phyloP scores from a whole-genome alignment of 1,284 basidiomycete genomes.

The Cryptococcus wingfieldii region DNA sequence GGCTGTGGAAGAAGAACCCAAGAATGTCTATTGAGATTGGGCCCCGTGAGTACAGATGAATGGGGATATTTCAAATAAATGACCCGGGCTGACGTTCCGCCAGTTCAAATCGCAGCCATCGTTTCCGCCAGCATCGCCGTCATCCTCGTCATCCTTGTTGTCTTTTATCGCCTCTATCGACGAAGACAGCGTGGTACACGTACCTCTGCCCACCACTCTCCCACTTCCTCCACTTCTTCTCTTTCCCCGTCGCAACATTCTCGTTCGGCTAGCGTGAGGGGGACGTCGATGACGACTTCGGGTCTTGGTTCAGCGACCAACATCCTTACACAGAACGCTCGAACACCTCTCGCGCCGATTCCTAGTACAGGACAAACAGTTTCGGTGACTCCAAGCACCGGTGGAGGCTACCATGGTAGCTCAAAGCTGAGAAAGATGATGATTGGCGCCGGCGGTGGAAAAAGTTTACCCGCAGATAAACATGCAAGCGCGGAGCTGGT shows the following conservation, averaged over 20 bases:
- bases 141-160: slow-evolving; percentile 16
- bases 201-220: not conserved
- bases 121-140: slow-evolving; percentile 20
- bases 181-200: not conserved
- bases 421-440: slow-evolving; percentile 5
- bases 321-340: not conserved
- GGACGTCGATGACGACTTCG: not conserved
- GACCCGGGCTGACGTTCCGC: not conserved
- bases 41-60: slow-evolving; percentile 7
- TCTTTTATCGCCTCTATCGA: slow-evolving; percentile 1
- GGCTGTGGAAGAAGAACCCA: not conserved
- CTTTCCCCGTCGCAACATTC: not conserved
- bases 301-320: not conserved
- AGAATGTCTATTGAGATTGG: slow-evolving; percentile 11
- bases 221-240: not conserved
- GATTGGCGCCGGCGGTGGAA: not conserved
- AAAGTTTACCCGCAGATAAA: not conserved
- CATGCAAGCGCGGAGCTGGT: slow-evolving; percentile 13
- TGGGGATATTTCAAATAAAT: no score
- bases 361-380: slow-evolving; percentile 12
- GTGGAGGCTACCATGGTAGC: not conserved
- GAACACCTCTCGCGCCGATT: slow-evolving; percentile 1
- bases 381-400: slow-evolving; percentile 12
- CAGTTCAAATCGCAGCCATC: slow-evolving; percentile 33
- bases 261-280: not conserved